These are phyloP conservation scores for Eucalyptus curtisii DNA, from an alignment of 345 rosid species.

Conservation along the genomic window DNA sequence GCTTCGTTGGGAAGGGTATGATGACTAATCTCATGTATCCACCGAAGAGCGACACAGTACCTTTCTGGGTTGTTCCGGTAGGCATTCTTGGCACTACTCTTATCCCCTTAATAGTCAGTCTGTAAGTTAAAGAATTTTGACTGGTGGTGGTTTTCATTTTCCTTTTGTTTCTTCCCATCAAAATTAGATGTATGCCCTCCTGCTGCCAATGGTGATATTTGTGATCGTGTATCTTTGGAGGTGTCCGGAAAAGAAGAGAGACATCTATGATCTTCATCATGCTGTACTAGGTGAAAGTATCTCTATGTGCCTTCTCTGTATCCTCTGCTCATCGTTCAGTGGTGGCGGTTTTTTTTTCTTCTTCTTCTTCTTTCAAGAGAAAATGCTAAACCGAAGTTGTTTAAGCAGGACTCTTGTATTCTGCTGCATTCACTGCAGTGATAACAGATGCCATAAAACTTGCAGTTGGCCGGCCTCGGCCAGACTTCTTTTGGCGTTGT, in stretches of 20 bases:
- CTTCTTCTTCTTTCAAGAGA: not conserved
- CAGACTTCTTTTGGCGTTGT: constrained; percentile 96
- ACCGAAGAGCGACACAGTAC: constrained; percentile 56
- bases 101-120: not conserved
- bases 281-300: constrained; percentile 48
- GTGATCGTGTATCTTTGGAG: constrained; percentile 33
- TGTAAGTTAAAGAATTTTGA: not conserved
- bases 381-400: not conserved
- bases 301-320: not conserved
- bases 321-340: not conserved
- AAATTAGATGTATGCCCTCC: constrained; percentile 39
- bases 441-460: constrained; percentile 68
- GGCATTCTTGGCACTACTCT: not conserved
- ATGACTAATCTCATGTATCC: constrained; percentile 85
- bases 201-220: constrained; percentile 62
- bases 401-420: constrained; percentile 57
- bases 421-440: constrained; percentile 59
- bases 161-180: not conserved
- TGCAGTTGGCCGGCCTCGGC: constrained; percentile 87
- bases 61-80: constrained; percentile 76
- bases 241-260: constrained; percentile 8
- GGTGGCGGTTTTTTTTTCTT: not conserved
- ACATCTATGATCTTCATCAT: constrained; percentile 88
- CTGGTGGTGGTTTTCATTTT: not conserved
- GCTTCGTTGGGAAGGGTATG: constrained; percentile 88